Evolutionary conservation across 2,329 filamentous ascomycete genomes (phyloP), one percentile per base, ranked within the genome.

Genomic region (Pseudocercospora fijiensis): DNA sequence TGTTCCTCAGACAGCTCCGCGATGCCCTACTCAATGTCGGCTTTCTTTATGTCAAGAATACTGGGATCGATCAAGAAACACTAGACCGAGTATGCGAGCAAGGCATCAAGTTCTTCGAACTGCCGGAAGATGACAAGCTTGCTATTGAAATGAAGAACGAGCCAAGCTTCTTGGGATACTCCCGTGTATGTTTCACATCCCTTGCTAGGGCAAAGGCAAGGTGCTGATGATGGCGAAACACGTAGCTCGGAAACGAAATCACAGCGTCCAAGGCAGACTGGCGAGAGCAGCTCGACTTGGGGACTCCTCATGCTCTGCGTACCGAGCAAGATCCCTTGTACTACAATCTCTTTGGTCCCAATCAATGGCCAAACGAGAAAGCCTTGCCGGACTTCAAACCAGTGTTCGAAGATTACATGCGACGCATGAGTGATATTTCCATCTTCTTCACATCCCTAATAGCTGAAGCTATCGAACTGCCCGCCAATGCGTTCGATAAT

Each of bases 211-310:
- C 9, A 22, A 22, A 41, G n/a, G 45, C 52, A 45, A 9, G 18
- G 26, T 16, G 45, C 27, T 28, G 33, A 47, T 28, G 33, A 47
- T 59, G 26, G 37, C 33, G 22, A 37, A 16, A 2, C 27, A 10
- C 27, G 33, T 52, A 61, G 62, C 56, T 60, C 45, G 82, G 83
- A 64, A 83, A 83, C 70, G 83, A 86, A 72, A 85, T 84, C 72
- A 96, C 92, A 4, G 90, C 90, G 20, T 86, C 88, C 68, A 84
- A 85, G 57, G 83, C 86, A 70, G 92, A 96, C 78, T 90, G 92
- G 80, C 84, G 92, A 58, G 92, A 96, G 76, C 92, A 96, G 75
- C 88, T 96, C 66, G 92, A 96, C 76, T 84, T 96, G 58, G 91
- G 90, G 0, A 96, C 92, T 0, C 87, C 91, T 58, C 90, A 95